Conservation (phyloP, 2,329 filamentous ascomycete species). For the Xylariaceae sp. region DNA sequence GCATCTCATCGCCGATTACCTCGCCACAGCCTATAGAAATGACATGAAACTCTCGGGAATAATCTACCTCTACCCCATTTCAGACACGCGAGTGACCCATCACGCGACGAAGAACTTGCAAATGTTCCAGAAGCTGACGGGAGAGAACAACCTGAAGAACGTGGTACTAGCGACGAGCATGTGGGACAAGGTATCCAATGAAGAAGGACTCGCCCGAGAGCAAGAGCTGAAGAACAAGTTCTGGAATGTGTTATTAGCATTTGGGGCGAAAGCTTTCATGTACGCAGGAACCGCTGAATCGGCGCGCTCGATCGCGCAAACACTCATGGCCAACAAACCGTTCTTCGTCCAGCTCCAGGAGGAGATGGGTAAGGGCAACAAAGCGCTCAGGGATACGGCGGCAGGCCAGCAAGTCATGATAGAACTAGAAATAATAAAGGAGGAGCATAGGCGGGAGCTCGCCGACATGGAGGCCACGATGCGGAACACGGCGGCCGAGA, state of each 20-base stretch:
- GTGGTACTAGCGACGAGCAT: slow-evolving; percentile 52
- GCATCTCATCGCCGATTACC: slow-evolving; percentile 48
- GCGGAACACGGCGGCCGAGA: slow-evolving; percentile 37
- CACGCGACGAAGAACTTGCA: slow-evolving; percentile 49
- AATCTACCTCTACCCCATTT: slow-evolving; percentile 55
- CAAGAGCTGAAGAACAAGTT: slow-evolving; percentile 47
- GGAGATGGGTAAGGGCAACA: slow-evolving; percentile 66
- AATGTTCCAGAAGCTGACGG: slow-evolving; percentile 54
- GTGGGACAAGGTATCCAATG: slow-evolving; percentile 48
- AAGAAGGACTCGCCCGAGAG: slow-evolving; percentile 38
- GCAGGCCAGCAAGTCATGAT: slow-evolving; percentile 62
- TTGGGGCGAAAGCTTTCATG: slow-evolving; percentile 38
- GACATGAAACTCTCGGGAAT: slow-evolving; percentile 49
- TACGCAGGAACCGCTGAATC: slow-evolving; percentile 36
- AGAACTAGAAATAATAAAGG: slow-evolving; percentile 62
- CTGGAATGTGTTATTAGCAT: slow-evolving; percentile 45
- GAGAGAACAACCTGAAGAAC: slow-evolving; percentile 47
- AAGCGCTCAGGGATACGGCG: slow-evolving; percentile 53
- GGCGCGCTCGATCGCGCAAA: slow-evolving; percentile 31
- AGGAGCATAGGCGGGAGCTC: slow-evolving; percentile 64
- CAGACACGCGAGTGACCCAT: slow-evolving; percentile 49
- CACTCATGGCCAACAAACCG: slow-evolving; percentile 63
- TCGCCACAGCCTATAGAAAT: slow-evolving; percentile 43
- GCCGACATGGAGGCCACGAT: slow-evolving; percentile 59
- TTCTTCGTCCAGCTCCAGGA: slow-evolving; percentile 72